phyloP scores from a whole-genome alignment of 2,329 filamentous ascomycete genomes.

The Monilinia laxa region DNA sequence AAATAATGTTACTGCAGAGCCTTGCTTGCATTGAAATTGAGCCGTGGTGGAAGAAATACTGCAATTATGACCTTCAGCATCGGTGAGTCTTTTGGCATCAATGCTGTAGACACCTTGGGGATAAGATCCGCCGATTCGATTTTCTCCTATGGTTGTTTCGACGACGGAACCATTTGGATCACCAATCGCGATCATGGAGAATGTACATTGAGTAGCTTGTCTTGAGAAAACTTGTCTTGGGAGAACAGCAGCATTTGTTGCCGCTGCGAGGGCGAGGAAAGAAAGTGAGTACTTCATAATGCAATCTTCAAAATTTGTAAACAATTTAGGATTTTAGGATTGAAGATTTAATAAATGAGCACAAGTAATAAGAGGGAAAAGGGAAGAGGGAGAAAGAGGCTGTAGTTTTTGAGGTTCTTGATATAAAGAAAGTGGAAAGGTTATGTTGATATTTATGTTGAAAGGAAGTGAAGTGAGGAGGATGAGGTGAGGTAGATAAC shows the following conservation, averaged over 20 bases:
- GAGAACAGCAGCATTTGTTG: slow-evolving; percentile 28
- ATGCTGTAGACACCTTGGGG: slow-evolving; percentile 33
- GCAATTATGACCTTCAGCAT: slow-evolving; percentile 33
- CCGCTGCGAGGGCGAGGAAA: slow-evolving; percentile 24
- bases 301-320: slow-evolving; percentile 5
- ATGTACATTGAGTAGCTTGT: slow-evolving; percentile 33
- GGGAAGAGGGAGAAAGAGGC: not conserved
- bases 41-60: slow-evolving; percentile 29
- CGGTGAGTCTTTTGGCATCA: slow-evolving; percentile 29
- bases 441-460: not conserved
- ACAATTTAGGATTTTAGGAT: not conserved
- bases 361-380: not conserved
- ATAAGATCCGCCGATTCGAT: slow-evolving; percentile 33
- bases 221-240: slow-evolving; percentile 28
- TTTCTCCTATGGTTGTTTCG: slow-evolving; percentile 34
- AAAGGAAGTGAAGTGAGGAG: not conserved
- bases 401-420: not conserved
- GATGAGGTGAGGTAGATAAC: too few relatives aligned
- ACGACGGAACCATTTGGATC: slow-evolving; percentile 29
- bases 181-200: slow-evolving; percentile 33
- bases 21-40: slow-evolving; percentile 33
- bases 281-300: slow-evolving; percentile 23
- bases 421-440: not conserved
- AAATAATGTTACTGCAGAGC: slow-evolving; percentile 8
- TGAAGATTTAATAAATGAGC: slow-evolving; percentile 15